Evolutionary conservation across 805 yeast species (phyloP), one percentile per base, ranked within the genome.

Genomic region (Saturnispora sekii): DNA sequence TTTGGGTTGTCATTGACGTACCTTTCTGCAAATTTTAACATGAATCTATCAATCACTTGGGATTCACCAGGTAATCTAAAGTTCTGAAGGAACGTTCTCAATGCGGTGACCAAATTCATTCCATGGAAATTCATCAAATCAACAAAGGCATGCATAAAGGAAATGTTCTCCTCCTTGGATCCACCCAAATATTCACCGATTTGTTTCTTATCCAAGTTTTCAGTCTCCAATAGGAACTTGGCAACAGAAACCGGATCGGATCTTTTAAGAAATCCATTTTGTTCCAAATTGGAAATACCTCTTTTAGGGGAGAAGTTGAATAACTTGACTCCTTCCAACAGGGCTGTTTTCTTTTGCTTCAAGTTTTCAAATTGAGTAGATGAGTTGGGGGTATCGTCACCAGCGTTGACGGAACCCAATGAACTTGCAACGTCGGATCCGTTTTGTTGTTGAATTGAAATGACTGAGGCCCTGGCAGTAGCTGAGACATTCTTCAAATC

Each of bases 1-100:
- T 70, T 70, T 9, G 96, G 96, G 59, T 93, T 93, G 49, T 90
- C 96, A 51, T 84, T 79, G 17, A 81, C 80, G 59, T 81, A 93
- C 53, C 95, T 73, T 63, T 87, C 95, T 5, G 98, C 98, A 68
- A 94, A 94, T 58, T 93, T 90, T 60, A 93, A 75, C 96, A 94
- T 86, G 59, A 81, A 87, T 54, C 99, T 74, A 69, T 93, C 98
- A 59, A 93, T 90, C 58, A 93, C 90, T 66, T 93, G 99, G 5
- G 96, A 89, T 65, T 93, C 99, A 41, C 99, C 99, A 2, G 99
- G 98, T 48, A 93, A 72, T 61, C 98, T 73, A 66, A 93, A 94
- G 40, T 78, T 73, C 58, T 94, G 98, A 48, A 93, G 70, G 57
- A 87, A 87, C 12, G 66, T 69, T 53, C 98, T 75, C 67, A 93